These are phyloP conservation scores for Aegle marmelos DNA, from an alignment of 345 rosid species.

Conservation along the genomic window DNA sequence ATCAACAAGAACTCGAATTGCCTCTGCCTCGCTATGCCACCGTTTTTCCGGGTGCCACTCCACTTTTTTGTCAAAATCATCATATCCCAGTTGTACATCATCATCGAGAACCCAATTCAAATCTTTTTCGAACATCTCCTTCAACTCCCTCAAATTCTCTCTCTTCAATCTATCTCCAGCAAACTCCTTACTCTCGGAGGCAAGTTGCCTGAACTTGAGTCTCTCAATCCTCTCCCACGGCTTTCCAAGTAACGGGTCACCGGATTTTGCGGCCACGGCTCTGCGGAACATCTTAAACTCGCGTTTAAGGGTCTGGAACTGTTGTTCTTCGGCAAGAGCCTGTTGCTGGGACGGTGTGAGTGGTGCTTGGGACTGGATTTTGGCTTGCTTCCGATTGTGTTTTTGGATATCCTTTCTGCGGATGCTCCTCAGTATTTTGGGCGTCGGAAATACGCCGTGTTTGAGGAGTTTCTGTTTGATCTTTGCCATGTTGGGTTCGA, in stretches of 20 bases:
- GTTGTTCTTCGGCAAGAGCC: constrained; percentile 45
- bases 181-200: constrained; percentile 40
- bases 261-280: constrained; percentile 27
- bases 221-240: constrained; percentile 91
- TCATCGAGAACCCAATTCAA: constrained; percentile 84
- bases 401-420: constrained; percentile 79
- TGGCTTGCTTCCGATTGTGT: constrained; percentile 60
- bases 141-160: constrained; percentile 62
- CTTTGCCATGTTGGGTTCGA: constrained; percentile 58
- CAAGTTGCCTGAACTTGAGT: constrained; percentile 54
- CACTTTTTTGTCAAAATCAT: constrained; percentile 18
- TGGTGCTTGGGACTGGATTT: constrained; percentile 28
- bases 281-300: constrained; percentile 68
- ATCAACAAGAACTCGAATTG: constrained; percentile 62
- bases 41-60: constrained; percentile 47
- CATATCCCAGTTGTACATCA: constrained; percentile 55
- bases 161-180: constrained; percentile 40
- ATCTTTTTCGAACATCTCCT: constrained; percentile 66
- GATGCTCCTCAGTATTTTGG: constrained; percentile 65
- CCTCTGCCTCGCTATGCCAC: constrained; percentile 66
- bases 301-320: constrained; percentile 42
- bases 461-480: constrained; percentile 54
- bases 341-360: constrained; percentile 48
- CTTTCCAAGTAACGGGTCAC: constrained; percentile 48
- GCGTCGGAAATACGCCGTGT: constrained; percentile 63